Evolutionary conservation across 2,329 filamentous ascomycete species (phyloP).

Genomic region (Cadophora sp.): DNA sequence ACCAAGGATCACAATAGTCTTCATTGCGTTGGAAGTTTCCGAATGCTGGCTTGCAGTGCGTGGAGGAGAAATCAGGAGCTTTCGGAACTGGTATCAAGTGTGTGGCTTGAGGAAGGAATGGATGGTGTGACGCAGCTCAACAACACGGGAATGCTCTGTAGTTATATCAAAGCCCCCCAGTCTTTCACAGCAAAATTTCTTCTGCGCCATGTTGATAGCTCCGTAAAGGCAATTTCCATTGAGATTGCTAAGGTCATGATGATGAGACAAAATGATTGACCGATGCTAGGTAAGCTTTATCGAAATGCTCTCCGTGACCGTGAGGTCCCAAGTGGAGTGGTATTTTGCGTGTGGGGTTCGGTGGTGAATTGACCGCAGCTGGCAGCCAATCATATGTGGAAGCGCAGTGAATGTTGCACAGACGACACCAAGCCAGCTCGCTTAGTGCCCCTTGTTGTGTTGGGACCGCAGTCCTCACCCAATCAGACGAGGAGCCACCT

Average conservation of each 20-base stretch:
- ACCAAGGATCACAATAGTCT: constrained; percentile 45
- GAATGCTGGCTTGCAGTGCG: not conserved
- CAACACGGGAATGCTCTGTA: not conserved
- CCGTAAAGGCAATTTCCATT: not conserved
- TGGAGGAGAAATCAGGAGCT: not conserved
- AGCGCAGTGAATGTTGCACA: constrained; percentile 10
- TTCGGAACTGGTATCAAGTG: not conserved
- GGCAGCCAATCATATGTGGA: constrained; percentile 18
- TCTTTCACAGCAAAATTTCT: not conserved
- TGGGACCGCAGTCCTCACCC: constrained; percentile 3
- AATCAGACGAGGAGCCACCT: constrained; percentile 26
- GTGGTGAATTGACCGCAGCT: constrained; percentile 19
- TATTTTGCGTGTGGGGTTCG: too few species aligned
- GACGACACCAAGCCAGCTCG: not conserved
- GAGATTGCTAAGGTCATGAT: not conserved
- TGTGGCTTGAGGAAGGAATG: not conserved
- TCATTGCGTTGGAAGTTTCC: constrained; percentile 30
- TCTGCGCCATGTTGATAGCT: not conserved
- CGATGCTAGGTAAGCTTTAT: not conserved
- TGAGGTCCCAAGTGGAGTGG: not conserved
- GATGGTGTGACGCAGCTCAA: too few species aligned
- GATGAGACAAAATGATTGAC: not conserved
- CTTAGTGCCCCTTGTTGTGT: not conserved
- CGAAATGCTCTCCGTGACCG: not conserved
- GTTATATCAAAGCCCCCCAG: not conserved